Evolutionary conservation across 805 yeast genomes (phyloP), one percentile per base, ranked within the genome.

Genomic region (Candida insectalens): DNA sequence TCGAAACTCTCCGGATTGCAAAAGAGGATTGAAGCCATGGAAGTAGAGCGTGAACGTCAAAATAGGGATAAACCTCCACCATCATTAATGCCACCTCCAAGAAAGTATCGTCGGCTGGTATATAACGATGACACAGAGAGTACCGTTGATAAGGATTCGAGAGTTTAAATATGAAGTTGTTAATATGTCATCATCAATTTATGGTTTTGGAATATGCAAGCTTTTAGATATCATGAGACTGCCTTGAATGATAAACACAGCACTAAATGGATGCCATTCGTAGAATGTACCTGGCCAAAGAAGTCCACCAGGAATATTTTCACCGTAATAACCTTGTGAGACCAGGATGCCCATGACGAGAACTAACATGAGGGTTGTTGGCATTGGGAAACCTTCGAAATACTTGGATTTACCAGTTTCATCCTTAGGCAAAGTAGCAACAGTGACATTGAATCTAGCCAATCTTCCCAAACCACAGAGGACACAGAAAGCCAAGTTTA

Each of bases 301-400:
- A 7, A 69, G 43, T 2, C 95, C 94, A 18, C 76, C 73, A 5
- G 94, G 89, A 36, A 89, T 58, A 16, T 65, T 49, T 7, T 35
- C 44, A 35, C 62, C 67, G 33, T 53, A 55, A 52, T 47, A 42
- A 29, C 62, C 69, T 4, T 33, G 36, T 42, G 65, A 66, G 4
- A 83, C 83, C 47, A 80, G 69, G 37, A 60, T 61, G 3, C 84
- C 83, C 85, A 89, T 79, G 25, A 74, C 51, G 2, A 63, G 63
- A 13, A 92, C 95, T 54, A 89, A 67, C 32, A 70, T 62, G 44
- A 92, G 65, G 25, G 94, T 78, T 2, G 94, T 76, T 36, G 98
- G 98, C 44, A 92, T 87, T 8, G 98, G 98, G 34, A 92, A 71
- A 3, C 98, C 98, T 63, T 92, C 98, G 57, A 92, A 92, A 61